phyloP scores from a whole-genome alignment of 768 basidiomycete species.

The Hypsizygus marmoreus region DNA sequence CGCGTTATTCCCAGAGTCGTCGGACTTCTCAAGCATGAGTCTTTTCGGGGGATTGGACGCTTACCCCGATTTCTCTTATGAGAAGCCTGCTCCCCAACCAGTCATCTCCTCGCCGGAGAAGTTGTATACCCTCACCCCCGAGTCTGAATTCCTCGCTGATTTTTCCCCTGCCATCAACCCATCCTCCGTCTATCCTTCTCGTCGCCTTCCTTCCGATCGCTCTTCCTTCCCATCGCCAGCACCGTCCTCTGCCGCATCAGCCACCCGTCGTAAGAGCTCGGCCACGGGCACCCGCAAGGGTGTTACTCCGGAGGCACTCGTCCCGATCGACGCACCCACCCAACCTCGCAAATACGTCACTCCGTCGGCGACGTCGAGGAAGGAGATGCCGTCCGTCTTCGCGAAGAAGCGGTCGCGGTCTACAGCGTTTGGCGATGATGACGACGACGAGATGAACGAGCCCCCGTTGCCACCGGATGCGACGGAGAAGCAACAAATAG shows the following conservation, averaged over 20 bases:
- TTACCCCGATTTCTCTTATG: slow-evolving; percentile 15
- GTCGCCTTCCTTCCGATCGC: slow-evolving; percentile 19
- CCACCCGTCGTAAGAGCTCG: slow-evolving; percentile 31
- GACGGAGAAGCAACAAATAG: slow-evolving; percentile 65
- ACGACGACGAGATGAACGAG: slow-evolving; percentile 42
- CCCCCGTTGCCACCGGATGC: slow-evolving; percentile 36
- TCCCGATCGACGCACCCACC: slow-evolving; percentile 74
- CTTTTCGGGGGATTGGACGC: slow-evolving; percentile 13
- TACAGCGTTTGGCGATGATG: slow-evolving; percentile 48
- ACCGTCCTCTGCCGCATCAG: no score
- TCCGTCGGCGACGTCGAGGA: slow-evolving; percentile 71
- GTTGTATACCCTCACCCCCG: slow-evolving; percentile 53
- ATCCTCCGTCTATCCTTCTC: slow-evolving; percentile 34
- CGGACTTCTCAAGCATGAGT: neutral
- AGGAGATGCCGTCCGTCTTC: slow-evolving; percentile 69
- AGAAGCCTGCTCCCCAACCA: slow-evolving; percentile 11
- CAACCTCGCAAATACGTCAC: slow-evolving; percentile 68
- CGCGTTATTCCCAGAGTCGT: neutral
- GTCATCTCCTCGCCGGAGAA: slow-evolving; percentile 10
- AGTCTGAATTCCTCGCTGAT: slow-evolving; percentile 43
- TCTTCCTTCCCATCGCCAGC: slow-evolving; percentile 12
- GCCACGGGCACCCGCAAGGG: slow-evolving; percentile 77
- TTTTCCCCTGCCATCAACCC: slow-evolving; percentile 33
- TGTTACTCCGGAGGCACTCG: slow-evolving; percentile 58
- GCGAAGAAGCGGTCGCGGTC: slow-evolving; percentile 62